Evolutionary conservation across 164 flowering plant species (phyloP).

Genomic region (Echeveria elegans): DNA sequence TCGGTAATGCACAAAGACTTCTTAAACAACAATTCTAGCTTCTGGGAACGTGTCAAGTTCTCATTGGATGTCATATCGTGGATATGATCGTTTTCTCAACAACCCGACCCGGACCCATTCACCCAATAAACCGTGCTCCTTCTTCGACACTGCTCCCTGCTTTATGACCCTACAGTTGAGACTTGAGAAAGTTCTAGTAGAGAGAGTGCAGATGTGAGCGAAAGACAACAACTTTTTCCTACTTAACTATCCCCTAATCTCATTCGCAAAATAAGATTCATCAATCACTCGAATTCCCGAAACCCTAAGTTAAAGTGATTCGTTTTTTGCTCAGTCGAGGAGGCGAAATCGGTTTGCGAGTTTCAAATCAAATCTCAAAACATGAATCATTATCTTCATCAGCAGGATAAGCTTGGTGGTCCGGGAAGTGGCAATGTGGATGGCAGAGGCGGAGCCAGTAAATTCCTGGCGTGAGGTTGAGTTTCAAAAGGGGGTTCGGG

Average conservation of each 20-base stretch:
- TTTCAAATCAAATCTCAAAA: slow-evolving; percentile 70
- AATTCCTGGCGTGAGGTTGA: no score
- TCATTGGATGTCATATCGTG: background rate
- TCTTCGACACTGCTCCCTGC: background rate
- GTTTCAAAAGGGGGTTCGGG: no score
- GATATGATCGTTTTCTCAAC: background rate
- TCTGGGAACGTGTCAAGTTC: background rate
- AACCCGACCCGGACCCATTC: background rate
- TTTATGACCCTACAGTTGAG: background rate
- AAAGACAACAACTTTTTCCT: no score
- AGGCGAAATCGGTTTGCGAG: no score
- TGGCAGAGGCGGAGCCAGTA: no score
- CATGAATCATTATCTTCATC: slow-evolving; percentile 65
- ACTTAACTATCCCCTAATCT: no score
- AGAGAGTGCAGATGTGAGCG: background rate
- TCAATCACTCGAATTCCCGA: no score
- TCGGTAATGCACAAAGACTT: background rate
- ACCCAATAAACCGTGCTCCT: background rate
- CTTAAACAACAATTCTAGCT: no score
- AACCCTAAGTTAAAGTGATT: no score
- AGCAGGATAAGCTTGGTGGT: slow-evolving; percentile 72
- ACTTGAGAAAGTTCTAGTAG: no score
- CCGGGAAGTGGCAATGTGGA: slow-evolving; percentile 58
- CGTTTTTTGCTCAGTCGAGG: no score
- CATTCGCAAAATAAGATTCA: no score